Evolutionary conservation across 2,329 filamentous ascomycete genomes (phyloP).

Genomic region (Plectosphaerella plurivora): DNA sequence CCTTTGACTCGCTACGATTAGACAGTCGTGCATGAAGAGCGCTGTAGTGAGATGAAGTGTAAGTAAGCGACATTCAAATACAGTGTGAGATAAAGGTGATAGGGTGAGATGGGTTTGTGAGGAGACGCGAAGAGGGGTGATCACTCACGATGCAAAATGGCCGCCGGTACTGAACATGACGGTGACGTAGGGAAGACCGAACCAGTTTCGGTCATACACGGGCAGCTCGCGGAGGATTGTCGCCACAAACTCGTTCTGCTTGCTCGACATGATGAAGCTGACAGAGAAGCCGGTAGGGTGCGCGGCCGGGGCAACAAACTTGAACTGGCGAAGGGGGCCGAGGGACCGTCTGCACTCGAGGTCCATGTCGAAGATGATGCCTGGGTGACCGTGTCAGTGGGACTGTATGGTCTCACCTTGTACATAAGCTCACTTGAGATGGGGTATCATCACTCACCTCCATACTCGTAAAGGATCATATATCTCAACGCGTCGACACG

Average conservation of each 20-base stretch:
- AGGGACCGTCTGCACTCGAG: constrained; percentile 31
- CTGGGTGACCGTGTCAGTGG: not conserved
- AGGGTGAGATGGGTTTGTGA: not conserved
- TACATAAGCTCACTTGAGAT: no score
- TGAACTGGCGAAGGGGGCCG: constrained; percentile 32
- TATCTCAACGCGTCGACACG: constrained; percentile 70
- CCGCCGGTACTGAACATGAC: constrained; percentile 39
- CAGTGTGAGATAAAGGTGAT: not conserved
- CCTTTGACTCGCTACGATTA: constrained; percentile 25
- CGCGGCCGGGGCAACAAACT: constrained; percentile 34
- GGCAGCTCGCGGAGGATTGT: constrained; percentile 26
- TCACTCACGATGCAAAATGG: constrained; percentile 32
- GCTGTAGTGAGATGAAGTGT: constrained; percentile 8
- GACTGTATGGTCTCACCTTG: not conserved
- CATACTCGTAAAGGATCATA: constrained; percentile 67
- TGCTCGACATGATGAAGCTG: constrained; percentile 34
- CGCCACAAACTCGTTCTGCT: constrained; percentile 25
- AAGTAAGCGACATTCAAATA: not conserved
- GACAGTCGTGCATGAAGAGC: constrained; percentile 31
- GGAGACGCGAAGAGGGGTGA: not conserved
- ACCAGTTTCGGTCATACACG: constrained; percentile 31
- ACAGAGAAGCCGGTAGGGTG: constrained; percentile 34
- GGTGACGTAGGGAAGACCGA: constrained; percentile 31
- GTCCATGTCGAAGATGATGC: constrained; percentile 27
- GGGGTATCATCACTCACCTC: constrained; percentile 34